A percentile compares a stretch with the other conserved stretches of the same genome.
These are phyloP conservation scores for Xylariales sp. DNA, from an alignment of 2,329 filamentous ascomycete genomes.

Conservation along the genomic window DNA sequence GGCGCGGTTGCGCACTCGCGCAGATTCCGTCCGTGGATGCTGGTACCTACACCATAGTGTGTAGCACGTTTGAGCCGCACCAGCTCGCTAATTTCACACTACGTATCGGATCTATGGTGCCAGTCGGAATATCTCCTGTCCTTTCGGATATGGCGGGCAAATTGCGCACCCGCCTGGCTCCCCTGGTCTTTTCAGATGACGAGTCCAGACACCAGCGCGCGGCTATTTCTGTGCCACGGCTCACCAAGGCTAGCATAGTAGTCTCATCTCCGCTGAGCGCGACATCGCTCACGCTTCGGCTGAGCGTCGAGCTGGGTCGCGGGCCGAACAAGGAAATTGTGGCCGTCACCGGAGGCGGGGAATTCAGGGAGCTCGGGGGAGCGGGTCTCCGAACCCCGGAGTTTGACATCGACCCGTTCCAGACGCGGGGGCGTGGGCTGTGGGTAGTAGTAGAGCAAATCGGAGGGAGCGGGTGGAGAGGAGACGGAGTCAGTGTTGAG, in stretches of 20 bases:
- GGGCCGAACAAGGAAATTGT: slow-evolving; percentile 53
- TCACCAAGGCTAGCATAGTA: slow-evolving; percentile 61
- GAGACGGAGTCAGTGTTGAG: slow-evolving; percentile 46
- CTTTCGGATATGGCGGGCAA: slow-evolving; percentile 72
- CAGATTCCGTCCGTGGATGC: slow-evolving; percentile 56
- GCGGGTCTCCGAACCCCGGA: slow-evolving; percentile 64
- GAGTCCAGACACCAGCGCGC: slow-evolving; percentile 31
- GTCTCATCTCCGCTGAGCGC: slow-evolving; percentile 26
- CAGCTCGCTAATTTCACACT: slow-evolving; percentile 73
- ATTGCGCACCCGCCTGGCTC: slow-evolving; percentile 55
- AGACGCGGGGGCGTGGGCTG: slow-evolving; percentile 51
- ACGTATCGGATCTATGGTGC: slow-evolving; percentile 61
- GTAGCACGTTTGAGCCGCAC: slow-evolving; percentile 82
- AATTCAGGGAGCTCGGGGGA: slow-evolving; percentile 65
- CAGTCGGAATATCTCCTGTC: slow-evolving; percentile 55
- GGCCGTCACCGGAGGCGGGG: slow-evolving; percentile 61
- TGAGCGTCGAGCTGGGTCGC: slow-evolving; percentile 69
- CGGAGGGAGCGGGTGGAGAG: slow-evolving; percentile 32
- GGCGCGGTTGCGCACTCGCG: slow-evolving; percentile 70
- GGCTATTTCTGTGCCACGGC: slow-evolving; percentile 32
- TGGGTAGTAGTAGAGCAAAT: slow-evolving; percentile 83
- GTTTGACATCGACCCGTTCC: slow-evolving; percentile 68
- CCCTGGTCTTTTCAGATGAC: slow-evolving; percentile 39
- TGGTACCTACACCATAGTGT: slow-evolving; percentile 82
- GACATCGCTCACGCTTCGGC: slow-evolving; percentile 47